Conservation (phyloP, 495 filamentous ascomycete species). For the Penicillium cosmopolitanum region DNA sequence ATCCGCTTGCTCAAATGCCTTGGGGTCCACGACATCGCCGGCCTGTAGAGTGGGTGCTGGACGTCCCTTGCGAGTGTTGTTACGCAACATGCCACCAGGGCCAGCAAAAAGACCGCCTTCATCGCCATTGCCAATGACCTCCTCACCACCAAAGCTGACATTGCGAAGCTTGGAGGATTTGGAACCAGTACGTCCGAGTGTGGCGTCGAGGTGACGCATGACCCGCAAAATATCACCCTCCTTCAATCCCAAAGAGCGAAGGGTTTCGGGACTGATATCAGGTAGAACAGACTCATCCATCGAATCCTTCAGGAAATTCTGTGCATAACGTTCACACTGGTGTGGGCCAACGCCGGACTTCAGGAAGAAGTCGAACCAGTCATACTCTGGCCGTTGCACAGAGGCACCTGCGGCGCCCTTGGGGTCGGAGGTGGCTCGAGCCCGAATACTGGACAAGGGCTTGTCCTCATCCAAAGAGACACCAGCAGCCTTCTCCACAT, state of each 20-base stretch:
- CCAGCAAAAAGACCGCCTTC: conserved; percentile 87
- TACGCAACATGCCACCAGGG: conserved; percentile 81
- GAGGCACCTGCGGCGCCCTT: conserved; percentile 52
- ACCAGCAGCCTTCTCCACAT: conserved; percentile 85
- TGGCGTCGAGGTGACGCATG: conserved; percentile 85
- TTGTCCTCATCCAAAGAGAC: conserved; percentile 95
- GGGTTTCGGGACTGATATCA: conserved; percentile 78
- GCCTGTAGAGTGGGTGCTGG: conserved; percentile 84
- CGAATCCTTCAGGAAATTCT: conserved; percentile 83
- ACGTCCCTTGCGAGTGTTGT: conserved; percentile 94
- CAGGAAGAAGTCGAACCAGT: conserved; percentile 99
- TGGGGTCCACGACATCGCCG: conserved; percentile 82
- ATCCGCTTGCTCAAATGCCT: conserved; percentile 74
- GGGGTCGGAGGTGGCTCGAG: conserved; percentile 27
- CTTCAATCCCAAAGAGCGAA: conserved; percentile 85
- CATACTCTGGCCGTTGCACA: conserved; percentile 70
- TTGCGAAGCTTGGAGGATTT: conserved; percentile 62
- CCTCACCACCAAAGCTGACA: conserved; percentile 63
- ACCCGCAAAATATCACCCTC: conserved; percentile 97
- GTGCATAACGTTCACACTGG: conserved; percentile 91
- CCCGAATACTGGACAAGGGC: conserved; percentile 77
- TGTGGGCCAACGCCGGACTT: conserved; percentile 86
- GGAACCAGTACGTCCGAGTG: conserved; percentile 65
- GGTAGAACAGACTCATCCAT: conserved; percentile 93
- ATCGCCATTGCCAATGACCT: conserved; percentile 55